phyloP scores from a whole-genome alignment of 192 early-diverging fungal species.

The Chytriomyces hyalinus region DNA sequence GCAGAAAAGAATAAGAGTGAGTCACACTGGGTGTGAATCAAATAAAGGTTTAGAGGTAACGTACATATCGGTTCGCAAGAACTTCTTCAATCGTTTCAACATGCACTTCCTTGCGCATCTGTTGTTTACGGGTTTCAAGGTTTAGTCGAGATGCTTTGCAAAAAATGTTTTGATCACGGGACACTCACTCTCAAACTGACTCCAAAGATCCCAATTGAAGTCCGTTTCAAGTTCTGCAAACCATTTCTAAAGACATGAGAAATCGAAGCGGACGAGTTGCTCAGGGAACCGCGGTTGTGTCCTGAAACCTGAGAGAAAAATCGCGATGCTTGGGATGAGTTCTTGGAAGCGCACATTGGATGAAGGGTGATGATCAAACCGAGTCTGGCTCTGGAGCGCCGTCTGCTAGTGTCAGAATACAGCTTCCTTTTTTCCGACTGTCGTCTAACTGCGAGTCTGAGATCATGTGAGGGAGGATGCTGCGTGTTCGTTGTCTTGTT shows the following conservation, averaged over 20 bases:
- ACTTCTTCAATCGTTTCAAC: conserved; percentile 4
- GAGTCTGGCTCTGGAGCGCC: too few species aligned
- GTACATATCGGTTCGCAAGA: not conserved
- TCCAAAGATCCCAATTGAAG: conserved; percentile 15
- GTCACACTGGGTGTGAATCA: not conserved
- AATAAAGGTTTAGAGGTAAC: not conserved
- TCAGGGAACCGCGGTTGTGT: not conserved
- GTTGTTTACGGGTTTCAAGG: not conserved
- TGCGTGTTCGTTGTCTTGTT: too few species aligned
- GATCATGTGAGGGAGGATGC: too few species aligned
- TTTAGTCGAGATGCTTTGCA: not conserved
- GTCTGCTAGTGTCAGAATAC: too few species aligned
- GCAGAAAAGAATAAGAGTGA: not conserved
- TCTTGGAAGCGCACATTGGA: too few species aligned
- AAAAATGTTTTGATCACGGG: not conserved
- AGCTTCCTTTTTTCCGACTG: too few species aligned
- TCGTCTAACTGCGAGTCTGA: too few species aligned
- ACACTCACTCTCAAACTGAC: conserved; percentile 6
- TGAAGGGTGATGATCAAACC: too few species aligned
- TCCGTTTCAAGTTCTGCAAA: not conserved
- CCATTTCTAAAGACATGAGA: conserved; percentile 1
- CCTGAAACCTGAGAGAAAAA: not conserved
- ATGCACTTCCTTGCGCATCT: not conserved
- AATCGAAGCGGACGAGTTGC: not conserved
- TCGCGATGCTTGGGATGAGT: too few species aligned